A percentile compares a stretch with the other conserved stretches of the same genome.
These are phyloP conservation scores for Dichotomocladium elegans DNA, from an alignment of 371 early-diverging fungal genomes.

Conservation along the genomic window DNA sequence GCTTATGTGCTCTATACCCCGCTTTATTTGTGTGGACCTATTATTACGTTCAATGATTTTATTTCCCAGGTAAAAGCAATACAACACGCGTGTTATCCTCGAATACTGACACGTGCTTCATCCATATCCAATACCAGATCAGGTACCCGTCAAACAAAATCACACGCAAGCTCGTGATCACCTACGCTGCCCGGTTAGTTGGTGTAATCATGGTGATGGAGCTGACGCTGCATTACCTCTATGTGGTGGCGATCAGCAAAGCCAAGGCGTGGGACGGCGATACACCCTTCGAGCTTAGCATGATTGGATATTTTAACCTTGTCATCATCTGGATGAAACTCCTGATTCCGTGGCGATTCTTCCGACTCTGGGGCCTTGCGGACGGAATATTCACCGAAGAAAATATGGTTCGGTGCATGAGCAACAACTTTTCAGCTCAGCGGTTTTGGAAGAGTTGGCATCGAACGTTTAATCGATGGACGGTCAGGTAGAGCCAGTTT, in stretches of 20 bases:
- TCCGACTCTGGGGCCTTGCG: constrained; percentile 85
- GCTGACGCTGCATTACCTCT: constrained; percentile 69
- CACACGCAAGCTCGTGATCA: constrained; percentile 26
- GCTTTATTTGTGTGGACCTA: constrained; percentile 92
- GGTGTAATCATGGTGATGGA: constrained; percentile 73
- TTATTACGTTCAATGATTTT: constrained; percentile 92
- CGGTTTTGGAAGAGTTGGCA: constrained; percentile 97
- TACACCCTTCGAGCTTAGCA: constrained; percentile 70
- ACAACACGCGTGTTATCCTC: no score
- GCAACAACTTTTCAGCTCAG: constrained; percentile 85
- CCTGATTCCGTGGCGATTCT: constrained; percentile 92
- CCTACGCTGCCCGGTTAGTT: constrained; percentile 54
- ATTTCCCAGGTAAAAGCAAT: constrained; percentile 62
- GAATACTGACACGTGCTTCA: not conserved
- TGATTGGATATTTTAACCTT: constrained; percentile 82
- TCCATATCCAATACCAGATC: constrained; percentile 21
- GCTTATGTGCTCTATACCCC: constrained; percentile 86
- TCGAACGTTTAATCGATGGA: constrained; percentile 86
- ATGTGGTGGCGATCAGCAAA: constrained; percentile 86
- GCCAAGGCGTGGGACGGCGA: constrained; percentile 77
- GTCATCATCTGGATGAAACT: constrained; percentile 89
- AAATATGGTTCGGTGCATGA: constrained; percentile 93
- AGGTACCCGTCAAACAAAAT: constrained; percentile 47
- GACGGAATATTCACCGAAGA: constrained; percentile 86
- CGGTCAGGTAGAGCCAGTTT: constrained; percentile 75